These are phyloP conservation scores for Lunasporangiospora selenospora DNA, from an alignment of 192 early-diverging fungal species.

Conservation along the genomic window DNA sequence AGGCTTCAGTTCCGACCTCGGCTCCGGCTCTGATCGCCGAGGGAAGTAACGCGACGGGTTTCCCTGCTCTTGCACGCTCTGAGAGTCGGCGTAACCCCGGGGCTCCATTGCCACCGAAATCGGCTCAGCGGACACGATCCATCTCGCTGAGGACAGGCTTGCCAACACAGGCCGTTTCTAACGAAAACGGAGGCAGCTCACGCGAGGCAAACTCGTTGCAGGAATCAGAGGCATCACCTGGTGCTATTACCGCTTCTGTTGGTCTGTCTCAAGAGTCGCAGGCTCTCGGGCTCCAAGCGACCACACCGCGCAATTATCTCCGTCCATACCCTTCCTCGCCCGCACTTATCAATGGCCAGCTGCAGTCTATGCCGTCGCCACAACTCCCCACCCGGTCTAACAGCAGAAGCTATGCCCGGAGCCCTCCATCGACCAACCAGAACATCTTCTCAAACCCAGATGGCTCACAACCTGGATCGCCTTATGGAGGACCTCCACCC, in stretches of 20 bases:
- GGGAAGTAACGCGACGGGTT: too few relatives aligned
- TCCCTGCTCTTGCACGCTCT: conserved; percentile 1
- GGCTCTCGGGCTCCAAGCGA: too few relatives aligned
- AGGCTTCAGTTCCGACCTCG: too few relatives aligned
- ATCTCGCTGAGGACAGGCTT: conserved; percentile 21
- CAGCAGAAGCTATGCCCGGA: conserved; percentile 16
- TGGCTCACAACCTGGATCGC: not conserved
- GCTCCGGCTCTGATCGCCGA: too few relatives aligned
- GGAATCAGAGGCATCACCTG: not conserved
- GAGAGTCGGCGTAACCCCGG: conserved; percentile 22
- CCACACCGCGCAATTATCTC: conserved; percentile 13
- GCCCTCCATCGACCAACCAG: not conserved
- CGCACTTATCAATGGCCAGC: conserved; percentile 7
- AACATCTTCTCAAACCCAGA: conserved; percentile 1
- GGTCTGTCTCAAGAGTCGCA: too few relatives aligned
- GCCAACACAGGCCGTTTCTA: not conserved
- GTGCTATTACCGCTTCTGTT: conserved; percentile 23
- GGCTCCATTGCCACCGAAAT: conserved; percentile 42
- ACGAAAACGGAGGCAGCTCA: conserved; percentile 7
- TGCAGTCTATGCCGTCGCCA: conserved; percentile 2
- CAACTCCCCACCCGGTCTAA: conserved; percentile 40
- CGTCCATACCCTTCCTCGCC: conserved; percentile 26
- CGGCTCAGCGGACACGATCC: conserved; percentile 38
- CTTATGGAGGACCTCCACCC: not conserved
- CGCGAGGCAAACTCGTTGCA: not conserved